Conservation (phyloP, 305 asterid species). For the Fraxinus ornus region DNA sequence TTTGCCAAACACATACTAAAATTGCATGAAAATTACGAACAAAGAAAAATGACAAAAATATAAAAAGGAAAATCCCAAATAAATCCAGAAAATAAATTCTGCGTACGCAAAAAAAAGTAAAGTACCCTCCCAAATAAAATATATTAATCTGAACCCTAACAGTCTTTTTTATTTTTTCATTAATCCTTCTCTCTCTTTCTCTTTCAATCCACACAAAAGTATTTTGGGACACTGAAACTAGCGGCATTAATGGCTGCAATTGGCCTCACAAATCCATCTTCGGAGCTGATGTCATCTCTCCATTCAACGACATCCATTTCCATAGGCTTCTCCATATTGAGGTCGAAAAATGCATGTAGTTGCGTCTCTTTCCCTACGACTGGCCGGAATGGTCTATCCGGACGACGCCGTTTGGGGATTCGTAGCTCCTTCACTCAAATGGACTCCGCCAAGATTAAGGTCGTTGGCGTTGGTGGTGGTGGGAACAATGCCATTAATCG, state of each 20-base stretch:
- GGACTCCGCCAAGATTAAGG: conserved; percentile 91
- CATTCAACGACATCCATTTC: conserved; percentile 42
- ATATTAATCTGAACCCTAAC: conserved; percentile 2
- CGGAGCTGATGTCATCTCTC: conserved; percentile 46
- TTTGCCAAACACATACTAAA: not conserved
- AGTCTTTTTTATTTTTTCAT: not conserved
- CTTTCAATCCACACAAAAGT: not conserved
- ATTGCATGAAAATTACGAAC: not conserved
- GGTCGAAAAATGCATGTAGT: conserved; percentile 37
- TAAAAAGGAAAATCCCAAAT: not conserved
- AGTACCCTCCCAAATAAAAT: not conserved
- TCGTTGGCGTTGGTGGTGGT: conserved; percentile 95
- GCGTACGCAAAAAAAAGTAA: not conserved
- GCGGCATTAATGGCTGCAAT: conserved; percentile 43
- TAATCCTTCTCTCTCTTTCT: not conserved
- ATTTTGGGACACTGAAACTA: conserved; percentile 2
- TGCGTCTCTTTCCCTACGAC: conserved; percentile 27
- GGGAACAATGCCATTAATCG: conserved; percentile 97
- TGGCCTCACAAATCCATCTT: conserved; percentile 45
- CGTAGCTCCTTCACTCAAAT: conserved; percentile 53
- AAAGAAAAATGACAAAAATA: not conserved
- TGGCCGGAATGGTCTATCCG: conserved; percentile 43
- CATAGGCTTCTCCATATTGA: conserved; percentile 40
- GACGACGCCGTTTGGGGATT: conserved; percentile 41
- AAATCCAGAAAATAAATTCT: not conserved